Base-by-base conservation (phyloP, 306 rosid genomes). In the Cucurbita pepo region DNA sequence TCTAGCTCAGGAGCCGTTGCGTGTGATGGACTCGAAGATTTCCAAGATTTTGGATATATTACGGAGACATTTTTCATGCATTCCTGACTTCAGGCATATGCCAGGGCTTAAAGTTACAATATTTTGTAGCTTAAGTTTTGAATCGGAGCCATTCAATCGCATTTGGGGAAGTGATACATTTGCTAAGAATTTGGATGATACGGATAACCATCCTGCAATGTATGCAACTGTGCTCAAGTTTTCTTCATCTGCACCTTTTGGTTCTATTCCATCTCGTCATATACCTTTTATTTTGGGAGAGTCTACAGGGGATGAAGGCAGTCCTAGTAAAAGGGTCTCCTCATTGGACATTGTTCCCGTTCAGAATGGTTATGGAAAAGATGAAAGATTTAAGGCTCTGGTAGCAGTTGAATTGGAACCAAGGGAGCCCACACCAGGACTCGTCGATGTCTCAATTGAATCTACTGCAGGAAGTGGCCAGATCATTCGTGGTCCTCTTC, bases 271-370 rank as follows among this genome's bases (percentile, higher is more conserved):
- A 55, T 82, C 98, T 6, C 82, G 52, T 73, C 90, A 43, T 72
- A 86, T 94, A 88, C 96, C 97, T 73, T 94, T 90, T 81, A 91
- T 94, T 83, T 96, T 90, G 67, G 97, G 97, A 34, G 92, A 94
- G 82, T 89, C 87, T 81, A 79, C 80, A 57, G 71, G 60, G 56
- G 77, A 80, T 57, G 84, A 54, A 38, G 71, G 77, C 41, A 54
- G 66, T 66, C 79, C 90, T 77, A 72, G 67, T 78, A 84, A 83
- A 80, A 59, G 73, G 69, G 84, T 8, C 65, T 59, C 21, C 65
- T 79, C 97, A 6, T 85, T 87, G 73, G 90, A 88, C 75, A 80
- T 90, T 83, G 96, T 87, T 81, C 82, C 90, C 44, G 73, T 83
- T 3, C 87, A 81, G 81, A 87, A 87, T 65, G 87, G 82, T 66